phyloP scores from a whole-genome alignment of 345 rosid species.

The Camelina hispida region DNA sequence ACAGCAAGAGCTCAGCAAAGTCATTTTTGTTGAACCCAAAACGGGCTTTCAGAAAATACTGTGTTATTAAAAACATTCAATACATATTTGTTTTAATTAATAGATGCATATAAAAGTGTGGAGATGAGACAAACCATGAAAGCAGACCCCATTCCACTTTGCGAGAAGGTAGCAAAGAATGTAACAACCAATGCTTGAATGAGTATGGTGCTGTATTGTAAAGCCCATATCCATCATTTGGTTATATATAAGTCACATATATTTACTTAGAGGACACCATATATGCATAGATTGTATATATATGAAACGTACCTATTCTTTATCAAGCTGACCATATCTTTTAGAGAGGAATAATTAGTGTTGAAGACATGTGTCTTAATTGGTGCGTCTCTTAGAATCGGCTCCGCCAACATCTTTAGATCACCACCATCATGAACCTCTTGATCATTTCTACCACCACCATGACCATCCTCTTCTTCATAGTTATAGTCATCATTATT shows the following conservation, averaged over 20 bases:
- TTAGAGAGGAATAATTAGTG: slow-evolving; percentile 55
- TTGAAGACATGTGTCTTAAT: slow-evolving; percentile 29
- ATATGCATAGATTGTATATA: not conserved
- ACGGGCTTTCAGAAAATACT: slow-evolving; percentile 86
- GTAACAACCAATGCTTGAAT: slow-evolving; percentile 73
- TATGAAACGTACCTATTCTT: slow-evolving; percentile 54
- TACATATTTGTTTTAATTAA: not conserved
- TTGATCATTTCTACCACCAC: not conserved
- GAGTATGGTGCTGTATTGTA: slow-evolving; percentile 57
- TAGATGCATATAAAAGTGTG: not conserved
- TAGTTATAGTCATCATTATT: slow-evolving; percentile 9
- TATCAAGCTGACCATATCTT: slow-evolving; percentile 56
- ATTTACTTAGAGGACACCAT: not conserved
- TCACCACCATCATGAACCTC: not conserved
- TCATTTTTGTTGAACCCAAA: slow-evolving; percentile 77
- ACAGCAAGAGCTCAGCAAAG: slow-evolving; percentile 68
- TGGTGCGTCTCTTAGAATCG: slow-evolving; percentile 49
- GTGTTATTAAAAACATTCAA: slow-evolving; percentile 25
- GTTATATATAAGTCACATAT: not conserved
- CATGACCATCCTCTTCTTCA: not conserved
- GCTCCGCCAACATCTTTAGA: slow-evolving; percentile 42
- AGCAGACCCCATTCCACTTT: slow-evolving; percentile 65
- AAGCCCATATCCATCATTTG: not conserved
- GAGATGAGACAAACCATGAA: slow-evolving; percentile 51
- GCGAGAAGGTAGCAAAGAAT: slow-evolving; percentile 64